A percentile compares a stretch with the other conserved stretches of the same genome.
These are phyloP conservation scores for Cyclotella baltica DNA, from an alignment of 108 stramenopile species.

Conservation along the genomic window DNA sequence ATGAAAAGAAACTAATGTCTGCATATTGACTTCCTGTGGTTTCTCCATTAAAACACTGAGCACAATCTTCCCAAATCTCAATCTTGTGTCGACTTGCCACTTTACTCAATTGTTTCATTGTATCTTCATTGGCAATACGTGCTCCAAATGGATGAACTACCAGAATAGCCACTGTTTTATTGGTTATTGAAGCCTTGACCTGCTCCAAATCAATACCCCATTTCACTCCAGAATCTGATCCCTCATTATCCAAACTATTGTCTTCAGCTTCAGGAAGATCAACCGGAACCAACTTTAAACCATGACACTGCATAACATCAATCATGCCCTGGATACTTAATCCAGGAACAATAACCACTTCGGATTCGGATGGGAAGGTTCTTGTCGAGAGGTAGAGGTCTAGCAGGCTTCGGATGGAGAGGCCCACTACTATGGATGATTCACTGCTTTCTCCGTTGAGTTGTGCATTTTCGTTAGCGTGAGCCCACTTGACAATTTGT, in stretches of 20 bases:
- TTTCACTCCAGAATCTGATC: slow-evolving; percentile 7
- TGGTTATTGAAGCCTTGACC: slow-evolving; percentile 59
- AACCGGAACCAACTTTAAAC: slow-evolving; percentile 67
- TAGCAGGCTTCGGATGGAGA: slow-evolving; percentile 78
- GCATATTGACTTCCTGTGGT: slow-evolving; percentile 46
- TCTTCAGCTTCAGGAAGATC: slow-evolving; percentile 54
- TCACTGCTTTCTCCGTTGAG: neutral
- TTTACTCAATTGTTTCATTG: slow-evolving; percentile 52
- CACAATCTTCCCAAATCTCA: slow-evolving; percentile 86
- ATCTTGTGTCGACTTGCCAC: slow-evolving; percentile 54
- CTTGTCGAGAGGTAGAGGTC: slow-evolving; percentile 73
- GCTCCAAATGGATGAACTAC: slow-evolving; percentile 87
- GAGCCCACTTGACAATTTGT: slow-evolving; percentile 18
- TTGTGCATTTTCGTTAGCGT: neutral
- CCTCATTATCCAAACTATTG: slow-evolving; percentile 2
- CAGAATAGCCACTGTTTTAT: slow-evolving; percentile 79
- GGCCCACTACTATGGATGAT: slow-evolving; percentile 72
- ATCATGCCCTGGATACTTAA: slow-evolving; percentile 85
- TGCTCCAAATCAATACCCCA: slow-evolving; percentile 54
- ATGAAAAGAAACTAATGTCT: slow-evolving; percentile 78
- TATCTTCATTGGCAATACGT: slow-evolving; percentile 26
- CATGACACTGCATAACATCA: slow-evolving; percentile 65
- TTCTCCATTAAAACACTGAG: slow-evolving; percentile 80
- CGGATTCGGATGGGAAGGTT: slow-evolving; percentile 63
- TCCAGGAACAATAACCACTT: slow-evolving; percentile 77